Evolutionary conservation across 2,329 filamentous ascomycete species (phyloP), one percentile per base, ranked within the genome.

Genomic region (Clonostachys rhizophaga): DNA sequence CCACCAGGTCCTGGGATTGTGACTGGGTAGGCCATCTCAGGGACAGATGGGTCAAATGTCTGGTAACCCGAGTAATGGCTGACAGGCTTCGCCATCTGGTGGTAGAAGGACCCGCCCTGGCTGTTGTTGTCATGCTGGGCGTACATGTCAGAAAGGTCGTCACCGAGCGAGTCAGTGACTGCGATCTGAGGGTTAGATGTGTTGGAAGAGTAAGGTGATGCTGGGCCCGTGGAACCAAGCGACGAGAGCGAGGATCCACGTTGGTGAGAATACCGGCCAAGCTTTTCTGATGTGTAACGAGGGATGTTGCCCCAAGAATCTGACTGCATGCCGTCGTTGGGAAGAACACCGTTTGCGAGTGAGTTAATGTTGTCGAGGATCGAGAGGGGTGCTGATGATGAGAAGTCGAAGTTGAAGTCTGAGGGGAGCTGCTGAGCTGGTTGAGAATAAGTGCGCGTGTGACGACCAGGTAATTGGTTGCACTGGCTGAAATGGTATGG

Each of bases 201-300:
- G 56, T 70, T 79, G 48, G 73, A 67, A 37, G 71, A 74, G 59
- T 72, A 84, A 5, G 81, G 80, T 16, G 81, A 84, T 0, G 74
- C 69, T 16, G 81, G 81, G n/a, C 76, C 78, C 35, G 76, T 71
- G 1, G 81, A 84, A 11, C 77, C 79, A 39, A 83, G 56, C 0
- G 81, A 84, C 0, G 81, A 84, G 36, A 81, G 65, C 7, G 80
- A 84, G 3, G 80, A 79, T 52, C 84, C 79, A 54, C 81, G 75
- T 42, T 84, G 72, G 55, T 84, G 81, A 24, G 69, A 56, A 36
- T 70, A 59, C 14, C 70, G 67, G 47, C 63, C 61, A 37, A 64
- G 51, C 56, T 66, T 68, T 11, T 46, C 44, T 34, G 18, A 66
- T 30, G 36, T 66, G 50, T 66, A 60, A 50, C 70, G 69, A 49